A percentile compares a stretch with the other conserved stretches of the same genome.
Conservation (phyloP, 768 basidiomycete species). For the Amanita rubescens region DNA sequence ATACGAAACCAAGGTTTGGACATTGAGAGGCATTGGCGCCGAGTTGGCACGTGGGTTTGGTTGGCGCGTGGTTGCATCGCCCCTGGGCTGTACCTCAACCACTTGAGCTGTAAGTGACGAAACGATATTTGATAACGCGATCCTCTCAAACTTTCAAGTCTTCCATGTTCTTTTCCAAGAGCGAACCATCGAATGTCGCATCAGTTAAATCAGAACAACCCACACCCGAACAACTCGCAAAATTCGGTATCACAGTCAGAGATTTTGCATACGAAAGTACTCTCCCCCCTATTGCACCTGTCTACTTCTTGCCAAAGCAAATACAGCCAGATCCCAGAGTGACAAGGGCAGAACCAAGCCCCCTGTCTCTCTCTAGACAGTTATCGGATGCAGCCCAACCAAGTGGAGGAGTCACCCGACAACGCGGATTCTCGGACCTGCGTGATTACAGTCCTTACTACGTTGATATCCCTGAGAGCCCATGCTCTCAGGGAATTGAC, state of each 20-base stretch:
- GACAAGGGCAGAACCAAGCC: slow-evolving; percentile 26
- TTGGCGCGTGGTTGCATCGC: not conserved
- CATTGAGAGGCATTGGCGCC: too few relatives aligned
- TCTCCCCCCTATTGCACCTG: slow-evolving; percentile 51
- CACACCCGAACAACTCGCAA: slow-evolving; percentile 17
- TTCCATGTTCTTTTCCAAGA: not conserved
- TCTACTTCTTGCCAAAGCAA: slow-evolving; percentile 40
- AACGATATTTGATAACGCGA: too few relatives aligned
- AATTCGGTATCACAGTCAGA: slow-evolving; percentile 38
- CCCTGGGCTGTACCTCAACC: too few relatives aligned
- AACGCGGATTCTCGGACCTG: slow-evolving; percentile 20
- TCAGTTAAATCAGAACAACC: slow-evolving; percentile 13
- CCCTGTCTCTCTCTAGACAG: not conserved
- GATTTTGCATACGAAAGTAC: slow-evolving; percentile 68
- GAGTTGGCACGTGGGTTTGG: too few relatives aligned
- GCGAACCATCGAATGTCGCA: not conserved
- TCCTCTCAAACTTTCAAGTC: too few relatives aligned
- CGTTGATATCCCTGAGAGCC: slow-evolving; percentile 12
- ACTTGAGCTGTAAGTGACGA: too few relatives aligned
- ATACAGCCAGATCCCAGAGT: slow-evolving; percentile 34
- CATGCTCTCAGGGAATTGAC: too few relatives aligned
- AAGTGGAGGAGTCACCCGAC: slow-evolving; percentile 14
- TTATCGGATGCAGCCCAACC: slow-evolving; percentile 23
- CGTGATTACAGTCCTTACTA: slow-evolving; percentile 14
- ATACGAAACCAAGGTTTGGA: slow-evolving; percentile 63